These are phyloP conservation scores for Trichoderma aggressivum DNA, from an alignment of 2,329 filamentous ascomycete genomes.

Conservation along the genomic window DNA sequence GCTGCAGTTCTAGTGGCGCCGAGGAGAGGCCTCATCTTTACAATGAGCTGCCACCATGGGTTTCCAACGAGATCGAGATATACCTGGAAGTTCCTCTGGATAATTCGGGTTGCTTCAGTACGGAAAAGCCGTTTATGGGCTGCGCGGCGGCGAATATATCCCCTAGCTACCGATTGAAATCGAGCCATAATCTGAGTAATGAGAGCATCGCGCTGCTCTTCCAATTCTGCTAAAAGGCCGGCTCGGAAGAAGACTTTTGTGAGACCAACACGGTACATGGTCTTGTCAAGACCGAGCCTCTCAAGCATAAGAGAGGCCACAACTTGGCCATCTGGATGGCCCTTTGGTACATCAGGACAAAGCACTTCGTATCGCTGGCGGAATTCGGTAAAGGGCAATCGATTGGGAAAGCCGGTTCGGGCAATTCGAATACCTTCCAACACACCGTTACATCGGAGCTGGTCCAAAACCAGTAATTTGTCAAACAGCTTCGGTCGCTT, in stretches of 20 bases:
- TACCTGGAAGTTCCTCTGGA: constrained; percentile 89
- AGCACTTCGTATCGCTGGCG: constrained; percentile 94
- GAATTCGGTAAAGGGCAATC: constrained; percentile 89
- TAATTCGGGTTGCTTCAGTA: constrained; percentile 89
- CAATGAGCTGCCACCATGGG: constrained; percentile 96
- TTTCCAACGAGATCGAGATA: constrained; percentile 88
- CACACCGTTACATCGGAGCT: constrained; percentile 97
- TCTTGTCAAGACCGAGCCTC: constrained; percentile 77
- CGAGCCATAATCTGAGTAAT: constrained; percentile 91
- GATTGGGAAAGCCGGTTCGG: constrained; percentile 92
- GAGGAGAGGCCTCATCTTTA: constrained; percentile 91
- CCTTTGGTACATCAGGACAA: constrained; percentile 81
- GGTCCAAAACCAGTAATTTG: constrained; percentile 88
- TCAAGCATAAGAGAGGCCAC: constrained; percentile 84
- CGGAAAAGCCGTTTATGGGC: constrained; percentile 93
- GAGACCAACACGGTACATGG: constrained; percentile 87
- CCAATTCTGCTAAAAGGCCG: constrained; percentile 90
- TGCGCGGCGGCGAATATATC: constrained; percentile 81
- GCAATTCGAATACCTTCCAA: constrained; percentile 98
- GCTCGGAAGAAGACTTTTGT: constrained; percentile 98
- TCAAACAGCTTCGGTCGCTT: constrained; percentile 93
- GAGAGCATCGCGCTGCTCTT: constrained; percentile 89
- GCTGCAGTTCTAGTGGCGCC: constrained; percentile 87
- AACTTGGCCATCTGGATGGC: constrained; percentile 85
- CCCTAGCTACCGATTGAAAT: constrained; percentile 89